Base-by-base conservation (phyloP, 345 rosid species). In the Hevea brasiliensis region DNA sequence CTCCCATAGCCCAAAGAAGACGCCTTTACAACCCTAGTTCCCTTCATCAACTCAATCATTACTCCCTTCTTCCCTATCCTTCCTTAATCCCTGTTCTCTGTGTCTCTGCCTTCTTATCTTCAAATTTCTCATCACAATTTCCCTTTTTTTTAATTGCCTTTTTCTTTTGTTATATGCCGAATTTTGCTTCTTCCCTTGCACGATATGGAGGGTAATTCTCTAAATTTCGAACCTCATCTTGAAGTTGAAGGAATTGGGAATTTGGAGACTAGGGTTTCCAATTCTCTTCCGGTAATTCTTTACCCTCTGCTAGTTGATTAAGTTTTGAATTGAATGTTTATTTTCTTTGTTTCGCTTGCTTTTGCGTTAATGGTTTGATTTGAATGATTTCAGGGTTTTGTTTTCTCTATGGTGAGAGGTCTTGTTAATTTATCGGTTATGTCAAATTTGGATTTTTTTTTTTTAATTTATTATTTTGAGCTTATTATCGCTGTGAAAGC, bases 191-290 rank as follows among this genome's bases (percentile, higher is more conserved):
- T 47, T 47, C 7, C 1, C n/a, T 63, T 61, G 20, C 26, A 56
- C 14, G 41, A 14, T 4, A 86, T 86, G 87, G 87, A 80, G 64
- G 80, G 32, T 56, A 54, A 50, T 65, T 50, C 66, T 58, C 61
- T 29, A 21, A 60, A 71, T 62, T 54, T 56, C 14, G n/a, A 59
- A 51, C 7, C 79, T n/a, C 21, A 7, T 11, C 58, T 21, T n/a
- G 17, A 50, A 23, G 68, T 15, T 6, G 64, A 70, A 61, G 76
- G 65, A 59, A 74, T 60, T 71, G 67, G 44, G 62, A 61, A 20
- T 66, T 68, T 69, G 71, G 69, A 62, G 54, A 70, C 75, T 74
- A 77, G 81, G 81, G 80, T 74, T 77, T 61, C 64, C 20, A 8
- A n/a, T 69, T 77, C 59, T 55, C 35, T 32, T 12, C 40, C 29